phyloP scores from a whole-genome alignment of 108 stramenopile species.

The Cyclostephanos tholiformis region DNA sequence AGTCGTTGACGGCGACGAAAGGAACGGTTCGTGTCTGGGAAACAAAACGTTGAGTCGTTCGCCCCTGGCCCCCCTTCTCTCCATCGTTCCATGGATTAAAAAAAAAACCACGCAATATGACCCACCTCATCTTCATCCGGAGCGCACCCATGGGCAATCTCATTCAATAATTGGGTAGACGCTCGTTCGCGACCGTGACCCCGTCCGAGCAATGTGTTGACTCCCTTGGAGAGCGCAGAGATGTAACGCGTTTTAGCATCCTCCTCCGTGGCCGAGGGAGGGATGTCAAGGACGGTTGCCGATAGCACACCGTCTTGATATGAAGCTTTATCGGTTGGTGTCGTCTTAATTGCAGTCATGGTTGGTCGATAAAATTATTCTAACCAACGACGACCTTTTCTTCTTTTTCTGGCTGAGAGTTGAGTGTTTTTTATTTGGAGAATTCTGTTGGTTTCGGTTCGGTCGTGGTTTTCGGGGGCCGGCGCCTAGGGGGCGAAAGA shows the following conservation, averaged over 20 bases:
- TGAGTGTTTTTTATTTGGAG: neutral
- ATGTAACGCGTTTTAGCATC: constrained; percentile 56
- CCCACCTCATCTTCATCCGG: constrained; percentile 70
- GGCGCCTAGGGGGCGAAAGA: no score
- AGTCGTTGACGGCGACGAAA: neutral
- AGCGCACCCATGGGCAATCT: constrained; percentile 51
- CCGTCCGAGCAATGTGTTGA: constrained; percentile 47
- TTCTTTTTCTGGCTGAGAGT: no score
- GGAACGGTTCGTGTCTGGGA: neutral
- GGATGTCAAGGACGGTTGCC: neutral
- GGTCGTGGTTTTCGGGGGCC: no score
- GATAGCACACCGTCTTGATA: neutral
- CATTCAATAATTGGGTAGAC: constrained; percentile 44
- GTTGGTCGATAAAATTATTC: neutral
- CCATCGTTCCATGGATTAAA: neutral
- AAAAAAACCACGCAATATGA: neutral
- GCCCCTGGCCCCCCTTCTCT: neutral
- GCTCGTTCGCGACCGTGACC: constrained; percentile 71
- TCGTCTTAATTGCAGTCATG: constrained; percentile 36
- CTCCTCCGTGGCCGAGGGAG: constrained; percentile 34
- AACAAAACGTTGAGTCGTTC: neutral
- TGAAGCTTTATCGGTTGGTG: neutral
- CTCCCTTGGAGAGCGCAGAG: constrained; percentile 46
- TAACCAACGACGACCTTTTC: no score
- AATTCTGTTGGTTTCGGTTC: neutral